Percentiles rank a stretch among this genome's conserved stretches.
Evolutionary conservation across 441 rosid species (phyloP).

Genomic region (Adansonia grandidieri): DNA sequence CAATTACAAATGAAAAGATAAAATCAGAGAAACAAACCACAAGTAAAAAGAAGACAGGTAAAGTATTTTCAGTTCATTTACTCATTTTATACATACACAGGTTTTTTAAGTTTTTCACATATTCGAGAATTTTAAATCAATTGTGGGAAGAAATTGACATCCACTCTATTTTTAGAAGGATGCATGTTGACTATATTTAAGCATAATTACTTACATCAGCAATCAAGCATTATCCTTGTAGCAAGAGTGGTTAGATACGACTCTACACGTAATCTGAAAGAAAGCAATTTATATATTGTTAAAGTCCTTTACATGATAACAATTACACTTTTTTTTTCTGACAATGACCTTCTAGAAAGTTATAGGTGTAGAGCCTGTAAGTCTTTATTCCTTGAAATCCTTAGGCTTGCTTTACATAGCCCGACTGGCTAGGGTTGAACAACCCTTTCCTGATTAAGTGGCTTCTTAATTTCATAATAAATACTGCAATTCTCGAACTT

Average conservation of each 20-base stretch:
- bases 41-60: constrained; percentile 5
- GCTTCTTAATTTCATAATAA: background rate
- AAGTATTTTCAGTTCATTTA: background rate
- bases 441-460: too few relatives aligned
- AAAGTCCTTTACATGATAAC: too few relatives aligned
- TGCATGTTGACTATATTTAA: background rate
- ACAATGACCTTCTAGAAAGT: too few relatives aligned
- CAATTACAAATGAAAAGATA: constrained; percentile 1
- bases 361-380: too few relatives aligned
- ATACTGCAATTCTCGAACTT: background rate
- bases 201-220: background rate
- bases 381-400: too few relatives aligned
- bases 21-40: background rate
- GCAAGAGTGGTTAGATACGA: background rate
- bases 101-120: background rate
- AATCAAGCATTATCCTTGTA: background rate
- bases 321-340: too few relatives aligned
- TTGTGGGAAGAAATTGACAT: background rate
- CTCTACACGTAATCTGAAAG: too few relatives aligned
- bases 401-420: too few relatives aligned
- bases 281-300: too few relatives aligned
- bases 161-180: background rate
- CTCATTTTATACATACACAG: too few relatives aligned
- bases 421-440: too few relatives aligned
- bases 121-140: background rate